Percentiles rank a stretch among this genome's conserved stretches.
Evolutionary conservation across 1,284 basidiomycete species (phyloP).

Genomic region (Ganoderma boninense): DNA sequence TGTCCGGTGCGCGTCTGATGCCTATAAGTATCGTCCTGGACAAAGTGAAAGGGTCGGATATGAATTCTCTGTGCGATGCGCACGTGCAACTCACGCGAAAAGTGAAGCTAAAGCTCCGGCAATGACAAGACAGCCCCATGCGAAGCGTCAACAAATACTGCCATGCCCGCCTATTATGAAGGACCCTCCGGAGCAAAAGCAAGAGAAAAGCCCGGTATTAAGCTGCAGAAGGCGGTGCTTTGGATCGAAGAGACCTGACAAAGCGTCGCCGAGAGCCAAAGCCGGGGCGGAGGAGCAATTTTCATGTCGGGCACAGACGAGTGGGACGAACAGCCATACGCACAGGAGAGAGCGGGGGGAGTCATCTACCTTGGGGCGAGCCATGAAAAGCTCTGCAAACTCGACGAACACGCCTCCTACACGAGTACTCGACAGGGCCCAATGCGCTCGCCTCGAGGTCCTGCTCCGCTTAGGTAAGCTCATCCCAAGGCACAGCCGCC

Average conservation of each 20-base stretch:
- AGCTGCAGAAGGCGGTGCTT: conserved; percentile 34
- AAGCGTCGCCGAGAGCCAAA: conserved; percentile 28
- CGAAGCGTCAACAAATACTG: conserved; percentile 31
- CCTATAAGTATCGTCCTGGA: conserved; percentile 40
- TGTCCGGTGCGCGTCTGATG: conserved; percentile 33
- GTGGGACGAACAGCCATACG: conserved; percentile 37
- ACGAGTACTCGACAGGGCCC: conserved; percentile 32
- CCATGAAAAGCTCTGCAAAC: conserved; percentile 43
- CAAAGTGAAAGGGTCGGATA: conserved; percentile 40
- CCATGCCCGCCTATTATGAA: conserved; percentile 29
- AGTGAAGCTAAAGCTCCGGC: conserved; percentile 33
- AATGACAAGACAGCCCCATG: conserved; percentile 19
- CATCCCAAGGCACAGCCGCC: conserved; percentile 27
- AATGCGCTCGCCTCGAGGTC: conserved; percentile 17
- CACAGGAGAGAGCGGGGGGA: conserved; percentile 37
- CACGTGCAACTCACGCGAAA: conserved; percentile 45
- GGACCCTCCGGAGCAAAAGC: conserved; percentile 31
- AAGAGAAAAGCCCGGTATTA: conserved; percentile 34
- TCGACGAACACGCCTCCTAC: conserved; percentile 44
- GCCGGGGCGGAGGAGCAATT: conserved; percentile 27
- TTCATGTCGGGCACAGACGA: conserved; percentile 27
- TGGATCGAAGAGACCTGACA: conserved; percentile 22
- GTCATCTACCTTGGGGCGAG: conserved; percentile 35
- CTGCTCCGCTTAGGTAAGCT: conserved; percentile 23
- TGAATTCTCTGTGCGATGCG: conserved; percentile 34